Conservation (phyloP, 805 yeast genomes). For the Wickerhamiella spandovensis region DNA sequence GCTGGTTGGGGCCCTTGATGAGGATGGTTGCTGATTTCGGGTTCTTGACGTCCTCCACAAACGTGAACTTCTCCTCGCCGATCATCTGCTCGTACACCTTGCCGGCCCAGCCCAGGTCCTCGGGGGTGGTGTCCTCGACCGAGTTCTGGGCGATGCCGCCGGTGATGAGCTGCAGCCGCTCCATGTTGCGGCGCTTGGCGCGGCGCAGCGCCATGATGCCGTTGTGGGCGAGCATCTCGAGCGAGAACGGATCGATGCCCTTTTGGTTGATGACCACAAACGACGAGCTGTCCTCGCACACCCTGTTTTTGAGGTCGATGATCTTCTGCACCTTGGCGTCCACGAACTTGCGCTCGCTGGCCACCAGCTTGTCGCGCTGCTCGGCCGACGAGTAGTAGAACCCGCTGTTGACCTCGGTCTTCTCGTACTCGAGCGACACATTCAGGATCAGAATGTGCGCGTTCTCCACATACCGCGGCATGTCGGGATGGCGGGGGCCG, state of each 20-base stretch:
- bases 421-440: conserved; percentile 92
- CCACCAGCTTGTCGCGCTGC: conserved; percentile 88
- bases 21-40: conserved; percentile 87
- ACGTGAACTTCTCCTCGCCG: conserved; percentile 96
- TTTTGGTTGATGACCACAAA: conserved; percentile 95
- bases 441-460: conserved; percentile 79
- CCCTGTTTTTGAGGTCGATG: conserved; percentile 83
- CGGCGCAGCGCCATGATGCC: conserved; percentile 89
- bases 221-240: conserved; percentile 86
- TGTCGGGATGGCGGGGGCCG: conserved; percentile 98
- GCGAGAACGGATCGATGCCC: conserved; percentile 97
- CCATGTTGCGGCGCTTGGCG: conserved; percentile 99
- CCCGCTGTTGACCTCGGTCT: conserved; percentile 93
- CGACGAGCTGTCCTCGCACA: conserved; percentile 64
- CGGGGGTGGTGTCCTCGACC: conserved; percentile 79
- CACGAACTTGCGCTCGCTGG: conserved; percentile 84
- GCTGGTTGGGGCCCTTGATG: conserved; percentile 86
- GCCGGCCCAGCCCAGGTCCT: conserved; percentile 77
- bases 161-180: conserved; percentile 85
- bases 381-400: conserved; percentile 91
- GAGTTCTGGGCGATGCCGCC: conserved; percentile 98
- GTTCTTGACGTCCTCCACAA: conserved; percentile 72
- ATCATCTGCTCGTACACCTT: conserved; percentile 80
- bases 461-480: conserved; percentile 80
- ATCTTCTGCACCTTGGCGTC: conserved; percentile 87